Percentiles rank a stretch among this genome's conserved stretches.
phyloP scores from a whole-genome alignment of 768 basidiomycete species.

The Amanita exitialis region DNA sequence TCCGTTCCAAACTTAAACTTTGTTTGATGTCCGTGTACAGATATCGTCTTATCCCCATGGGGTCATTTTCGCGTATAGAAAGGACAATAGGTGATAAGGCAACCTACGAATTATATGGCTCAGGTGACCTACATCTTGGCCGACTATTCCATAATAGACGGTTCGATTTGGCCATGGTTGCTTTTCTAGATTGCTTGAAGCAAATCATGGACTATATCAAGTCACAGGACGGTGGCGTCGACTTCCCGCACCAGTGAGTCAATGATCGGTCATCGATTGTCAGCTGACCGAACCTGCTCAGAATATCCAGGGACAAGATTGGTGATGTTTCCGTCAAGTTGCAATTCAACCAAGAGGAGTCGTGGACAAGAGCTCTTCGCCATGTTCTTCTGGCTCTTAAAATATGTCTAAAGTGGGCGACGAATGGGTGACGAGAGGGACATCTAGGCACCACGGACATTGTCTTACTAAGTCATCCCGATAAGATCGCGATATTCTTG shows the following conservation, averaged over 20 bases:
- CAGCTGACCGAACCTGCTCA: conserved; percentile 19
- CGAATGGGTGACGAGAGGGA: conserved; percentile 41
- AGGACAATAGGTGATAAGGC: conserved; percentile 73
- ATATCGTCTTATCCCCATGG: conserved; percentile 88
- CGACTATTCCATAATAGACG: conserved; percentile 89
- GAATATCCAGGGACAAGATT: conserved; percentile 90
- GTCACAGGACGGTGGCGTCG: conserved; percentile 57
- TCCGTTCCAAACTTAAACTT: neutral
- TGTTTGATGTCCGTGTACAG: conserved; percentile 26
- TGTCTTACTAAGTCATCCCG: neutral
- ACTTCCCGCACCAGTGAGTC: conserved; percentile 81
- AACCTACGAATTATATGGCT: conserved; percentile 88
- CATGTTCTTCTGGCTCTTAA: conserved; percentile 87
- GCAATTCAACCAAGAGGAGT: conserved; percentile 91
- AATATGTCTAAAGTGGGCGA: conserved; percentile 81
- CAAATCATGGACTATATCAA: conserved; percentile 85
- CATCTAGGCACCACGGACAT: neutral
- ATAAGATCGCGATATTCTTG: too few species aligned
- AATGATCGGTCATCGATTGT: conserved; percentile 3
- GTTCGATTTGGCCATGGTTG: conserved; percentile 94
- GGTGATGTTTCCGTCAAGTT: conserved; percentile 91
- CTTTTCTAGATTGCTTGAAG: conserved; percentile 89
- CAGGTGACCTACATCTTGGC: conserved; percentile 84
- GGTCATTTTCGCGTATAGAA: conserved; percentile 91
- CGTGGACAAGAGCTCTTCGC: conserved; percentile 88